Evolutionary conservation across 2,329 filamentous ascomycete genomes (phyloP), one percentile per base, ranked within the genome.

Genomic region (Orbilia quercus): DNA sequence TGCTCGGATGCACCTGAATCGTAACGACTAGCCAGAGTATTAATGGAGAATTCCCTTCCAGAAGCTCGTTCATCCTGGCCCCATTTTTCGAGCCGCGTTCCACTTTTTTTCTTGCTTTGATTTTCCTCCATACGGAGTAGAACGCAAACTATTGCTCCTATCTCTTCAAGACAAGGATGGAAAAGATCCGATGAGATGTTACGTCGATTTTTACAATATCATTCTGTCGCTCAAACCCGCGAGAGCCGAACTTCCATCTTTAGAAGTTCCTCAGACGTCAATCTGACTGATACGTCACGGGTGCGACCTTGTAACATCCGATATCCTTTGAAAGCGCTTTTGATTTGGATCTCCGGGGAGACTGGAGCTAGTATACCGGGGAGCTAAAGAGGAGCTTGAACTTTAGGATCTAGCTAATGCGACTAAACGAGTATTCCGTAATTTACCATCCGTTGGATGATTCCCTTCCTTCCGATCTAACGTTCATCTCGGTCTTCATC

Each of bases 211-310:
- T 16, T 16, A 42, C n/a, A n/a, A n/a, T n/a, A n/a, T n/a, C n/a
- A n/a, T n/a, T n/a, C n/a, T n/a, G n/a, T n/a, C 12, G 18, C 45
- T 22, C 18, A 25, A 20, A 14, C 28, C 36, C 36, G 18, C 20
- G 28, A 1, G 18, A 44, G 36, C 53, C 38, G 53, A 59, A 34
- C 60, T 55, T 47, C 60, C 50, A 38, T 20, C 25, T 65, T 55
- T 20, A 55, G 60, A 12, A 54, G 47, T 6, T 54, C 7, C 11
- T 16, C 22, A 16, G 28, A 5, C 18, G 42, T 45, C n/a, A 57
- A 57, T 65, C 62, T 65, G 62, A 57, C 51, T 34, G 20, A 65
- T 57, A 65, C 51, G 62, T 65, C 62, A 65, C 51, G 51, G 48
- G 48, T 64, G 48, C 60, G 34, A 65, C 50, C n/a, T 54, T 38